Evolutionary conservation across 768 basidiomycete genomes (phyloP).

Genomic region (Galerina marginata): DNA sequence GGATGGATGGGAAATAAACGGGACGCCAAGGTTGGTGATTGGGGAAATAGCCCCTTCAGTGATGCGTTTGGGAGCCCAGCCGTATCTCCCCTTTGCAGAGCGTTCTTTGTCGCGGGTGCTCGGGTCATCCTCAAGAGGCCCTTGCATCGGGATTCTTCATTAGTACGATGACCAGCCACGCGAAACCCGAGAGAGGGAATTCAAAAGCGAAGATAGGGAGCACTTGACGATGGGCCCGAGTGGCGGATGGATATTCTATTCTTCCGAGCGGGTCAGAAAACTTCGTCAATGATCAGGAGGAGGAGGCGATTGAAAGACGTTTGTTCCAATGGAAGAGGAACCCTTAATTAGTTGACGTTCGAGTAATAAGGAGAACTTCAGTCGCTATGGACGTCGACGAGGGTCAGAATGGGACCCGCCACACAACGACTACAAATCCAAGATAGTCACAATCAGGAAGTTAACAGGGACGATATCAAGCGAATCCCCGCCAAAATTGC

Average conservation of each 20-base stretch:
- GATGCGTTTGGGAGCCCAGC: neutral
- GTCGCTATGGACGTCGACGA: slow-evolving; percentile 35
- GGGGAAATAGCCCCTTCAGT: slow-evolving; percentile 26
- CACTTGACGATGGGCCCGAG: slow-evolving; percentile 4
- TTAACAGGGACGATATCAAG: slow-evolving; percentile 36
- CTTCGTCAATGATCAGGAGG: neutral
- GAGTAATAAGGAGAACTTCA: slow-evolving; percentile 7
- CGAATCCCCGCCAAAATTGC: slow-evolving; percentile 36
- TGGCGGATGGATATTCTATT: slow-evolving; percentile 14
- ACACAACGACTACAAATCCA: slow-evolving; percentile 19
- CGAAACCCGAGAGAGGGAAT: neutral
- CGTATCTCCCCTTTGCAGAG: neutral
- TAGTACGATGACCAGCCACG: neutral
- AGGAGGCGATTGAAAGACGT: neutral
- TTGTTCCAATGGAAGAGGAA: no score
- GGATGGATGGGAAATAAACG: slow-evolving; percentile 13
- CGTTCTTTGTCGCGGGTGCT: neutral
- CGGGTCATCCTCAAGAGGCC: neutral
- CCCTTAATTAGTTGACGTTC: neutral
- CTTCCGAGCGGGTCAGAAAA: slow-evolving; percentile 13
- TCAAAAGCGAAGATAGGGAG: neutral
- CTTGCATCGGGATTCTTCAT: neutral
- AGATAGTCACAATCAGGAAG: slow-evolving; percentile 16
- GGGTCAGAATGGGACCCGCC: slow-evolving; percentile 32
- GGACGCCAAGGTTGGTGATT: slow-evolving; percentile 16